Base-by-base conservation (phyloP, 1,284 basidiomycete genomes). In the Vanrija humicola region DNA sequence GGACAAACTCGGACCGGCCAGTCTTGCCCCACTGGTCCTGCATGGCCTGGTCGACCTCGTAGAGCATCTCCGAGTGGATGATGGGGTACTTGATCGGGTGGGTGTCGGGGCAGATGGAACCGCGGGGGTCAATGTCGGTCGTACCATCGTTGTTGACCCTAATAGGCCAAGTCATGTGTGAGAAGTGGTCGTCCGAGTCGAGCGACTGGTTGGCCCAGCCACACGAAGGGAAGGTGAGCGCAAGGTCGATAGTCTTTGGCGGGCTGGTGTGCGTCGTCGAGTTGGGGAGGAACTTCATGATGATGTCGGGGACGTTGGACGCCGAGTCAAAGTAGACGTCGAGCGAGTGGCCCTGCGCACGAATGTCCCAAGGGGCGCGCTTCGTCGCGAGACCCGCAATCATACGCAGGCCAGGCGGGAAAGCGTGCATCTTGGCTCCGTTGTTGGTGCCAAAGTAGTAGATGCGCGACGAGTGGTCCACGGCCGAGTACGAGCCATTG, bases 151-250 rank as follows among this genome's bases (percentile, higher is more conserved):
- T 16, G 38, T 34, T 15, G 9, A 18, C 18, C 26, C 39, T 54
- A n/a, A 64, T 48, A 1, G 71, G 71, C 72, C 72, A 75, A 6
- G 67, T 55, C 67, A 75, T 68, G 60, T 75, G 73, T 12, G 67
- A 69, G 63, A 75, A 75, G 58, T 74, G 69, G 59, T 75, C 69
- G 2, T 39, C 23, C 16, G 67, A 68, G 54, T 68, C 64, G 21
- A 68, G 48, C 19, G 57, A 54, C 28, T 67, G 65, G 58, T 64
- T 60, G 3, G 67, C 67, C 44, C 65, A 55, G 14, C 72, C 72
- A 46, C 70, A 73, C 45, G 59, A 63, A 6, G 73, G 73, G 61
- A 73, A 73, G 56, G 51, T 67, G 38, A 69, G 63, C 8, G 63
- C 64, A 43, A 62, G 29, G 3, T 56, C 25, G 28, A 73, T 60